Evolutionary conservation across 2,329 filamentous ascomycete species (phyloP).

Genomic region (Rutstroemia sp.): DNA sequence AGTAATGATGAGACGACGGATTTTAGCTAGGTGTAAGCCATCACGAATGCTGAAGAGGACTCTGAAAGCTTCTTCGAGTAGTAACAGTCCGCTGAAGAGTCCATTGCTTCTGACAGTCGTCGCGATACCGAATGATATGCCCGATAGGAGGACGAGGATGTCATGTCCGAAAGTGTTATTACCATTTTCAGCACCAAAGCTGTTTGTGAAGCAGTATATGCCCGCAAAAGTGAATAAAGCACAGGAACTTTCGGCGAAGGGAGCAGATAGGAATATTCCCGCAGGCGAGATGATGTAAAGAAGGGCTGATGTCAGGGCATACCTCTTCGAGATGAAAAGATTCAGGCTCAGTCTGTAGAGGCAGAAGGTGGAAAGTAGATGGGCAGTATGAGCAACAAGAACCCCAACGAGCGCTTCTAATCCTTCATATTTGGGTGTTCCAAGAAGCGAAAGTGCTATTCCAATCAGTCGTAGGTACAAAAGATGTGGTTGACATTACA

Average conservation of each 20-base stretch:
- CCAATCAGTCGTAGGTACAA: conserved; percentile 3
- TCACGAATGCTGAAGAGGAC: conserved; percentile 36
- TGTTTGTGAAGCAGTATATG: conserved; percentile 58
- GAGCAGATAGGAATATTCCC: conserved; percentile 81
- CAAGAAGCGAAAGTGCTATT: conserved; percentile 24
- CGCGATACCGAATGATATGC: conserved; percentile 62
- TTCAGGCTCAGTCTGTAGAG: conserved; percentile 59
- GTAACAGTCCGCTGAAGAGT: conserved; percentile 70
- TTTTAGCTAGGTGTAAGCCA: conserved; percentile 34
- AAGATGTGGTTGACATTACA: not conserved
- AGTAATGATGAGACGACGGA: conserved; percentile 50
- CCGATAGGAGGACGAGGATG: conserved; percentile 51
- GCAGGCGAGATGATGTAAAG: conserved; percentile 83
- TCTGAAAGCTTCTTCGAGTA: conserved; percentile 51
- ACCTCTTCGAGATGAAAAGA: conserved; percentile 39
- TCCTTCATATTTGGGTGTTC: conserved; percentile 27
- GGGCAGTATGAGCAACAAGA: conserved; percentile 61
- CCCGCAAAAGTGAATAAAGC: conserved; percentile 71
- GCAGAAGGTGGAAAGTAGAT: conserved; percentile 66
- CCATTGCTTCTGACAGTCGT: conserved; percentile 79
- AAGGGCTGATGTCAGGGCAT: conserved; percentile 61
- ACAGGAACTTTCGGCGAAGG: conserved; percentile 76
- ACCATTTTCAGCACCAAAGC: conserved; percentile 30
- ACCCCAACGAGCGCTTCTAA: conserved; percentile 51
- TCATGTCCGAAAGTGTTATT: conserved; percentile 32